Conservation (phyloP, 805 yeast species). For the Candida orba region DNA sequence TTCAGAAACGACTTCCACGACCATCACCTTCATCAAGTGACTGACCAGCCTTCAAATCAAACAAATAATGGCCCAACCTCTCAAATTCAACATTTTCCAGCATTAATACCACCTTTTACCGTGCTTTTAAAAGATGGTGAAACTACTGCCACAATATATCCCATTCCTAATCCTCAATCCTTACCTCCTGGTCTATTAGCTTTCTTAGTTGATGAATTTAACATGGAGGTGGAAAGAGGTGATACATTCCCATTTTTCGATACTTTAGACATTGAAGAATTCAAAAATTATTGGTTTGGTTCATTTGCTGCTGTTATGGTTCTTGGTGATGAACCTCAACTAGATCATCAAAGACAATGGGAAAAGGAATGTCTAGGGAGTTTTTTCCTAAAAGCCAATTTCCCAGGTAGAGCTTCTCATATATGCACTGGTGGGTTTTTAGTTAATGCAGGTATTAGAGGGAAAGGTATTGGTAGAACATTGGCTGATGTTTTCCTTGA, state of each 20-base stretch:
- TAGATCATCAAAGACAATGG: constrained; percentile 64
- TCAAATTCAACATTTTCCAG: constrained; percentile 20
- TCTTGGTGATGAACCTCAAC: constrained; percentile 63
- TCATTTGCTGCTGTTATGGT: constrained; percentile 71
- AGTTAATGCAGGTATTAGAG: constrained; percentile 89
- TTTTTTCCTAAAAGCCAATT: constrained; percentile 78
- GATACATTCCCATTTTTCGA: constrained; percentile 85
- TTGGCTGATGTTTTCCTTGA: constrained; percentile 76
- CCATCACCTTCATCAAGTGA: background rate
- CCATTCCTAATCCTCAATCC: constrained; percentile 58
- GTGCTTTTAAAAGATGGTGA: constrained; percentile 80
- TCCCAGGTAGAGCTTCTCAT: constrained; percentile 89
- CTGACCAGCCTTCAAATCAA: background rate
- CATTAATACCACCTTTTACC: constrained; percentile 50
- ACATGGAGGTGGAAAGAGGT: constrained; percentile 86
- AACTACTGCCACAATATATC: constrained; percentile 89
- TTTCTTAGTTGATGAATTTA: constrained; percentile 85
- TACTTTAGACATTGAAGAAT: constrained; percentile 65
- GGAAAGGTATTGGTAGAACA: constrained; percentile 85
- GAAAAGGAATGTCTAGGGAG: constrained; percentile 89
- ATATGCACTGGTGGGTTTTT: constrained; percentile 85
- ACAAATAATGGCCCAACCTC: background rate
- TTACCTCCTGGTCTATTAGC: constrained; percentile 74
- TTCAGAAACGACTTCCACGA: constrained; percentile 1
- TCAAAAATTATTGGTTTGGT: constrained; percentile 83